Conservation (phyloP, 352 stramenopile species). For the Albugo candida region DNA sequence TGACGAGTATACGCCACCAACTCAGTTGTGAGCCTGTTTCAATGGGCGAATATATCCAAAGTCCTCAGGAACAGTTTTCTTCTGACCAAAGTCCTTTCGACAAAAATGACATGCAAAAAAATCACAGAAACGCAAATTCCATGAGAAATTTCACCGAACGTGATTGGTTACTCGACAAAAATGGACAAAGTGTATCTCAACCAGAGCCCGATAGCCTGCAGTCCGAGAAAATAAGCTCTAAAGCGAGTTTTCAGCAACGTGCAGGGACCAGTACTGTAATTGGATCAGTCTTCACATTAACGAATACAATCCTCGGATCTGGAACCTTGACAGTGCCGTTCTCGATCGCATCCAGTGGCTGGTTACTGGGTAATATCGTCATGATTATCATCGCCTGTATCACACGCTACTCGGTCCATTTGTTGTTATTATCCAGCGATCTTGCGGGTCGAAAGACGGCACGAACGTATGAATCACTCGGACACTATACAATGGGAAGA, state of each 20-base stretch:
- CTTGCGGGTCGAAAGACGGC: constrained; percentile 30
- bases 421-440: constrained; percentile 44
- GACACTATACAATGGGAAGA: constrained; percentile 46
- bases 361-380: constrained; percentile 37
- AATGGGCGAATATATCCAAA: constrained; percentile 65
- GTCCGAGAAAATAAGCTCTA: no score
- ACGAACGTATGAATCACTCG: constrained; percentile 57
- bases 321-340: constrained; percentile 53
- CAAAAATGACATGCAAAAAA: not conserved
- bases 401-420: constrained; percentile 53
- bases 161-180: no score
- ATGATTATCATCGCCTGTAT: constrained; percentile 53
- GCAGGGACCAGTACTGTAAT: constrained; percentile 21
- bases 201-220: no score
- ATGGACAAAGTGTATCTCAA: no score
- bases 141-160: no score
- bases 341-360: constrained; percentile 48
- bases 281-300: constrained; percentile 52
- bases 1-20: no score
- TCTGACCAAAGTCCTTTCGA: constrained; percentile 1
- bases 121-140: no score
- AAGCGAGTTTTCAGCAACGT: no score
- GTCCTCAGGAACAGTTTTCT: constrained; percentile 10
- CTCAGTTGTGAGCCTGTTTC: constrained; percentile 26
- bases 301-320: constrained; percentile 57